Conservation (phyloP, 192 early-diverging fungal species). For the Anaeromyces robustus region DNA sequence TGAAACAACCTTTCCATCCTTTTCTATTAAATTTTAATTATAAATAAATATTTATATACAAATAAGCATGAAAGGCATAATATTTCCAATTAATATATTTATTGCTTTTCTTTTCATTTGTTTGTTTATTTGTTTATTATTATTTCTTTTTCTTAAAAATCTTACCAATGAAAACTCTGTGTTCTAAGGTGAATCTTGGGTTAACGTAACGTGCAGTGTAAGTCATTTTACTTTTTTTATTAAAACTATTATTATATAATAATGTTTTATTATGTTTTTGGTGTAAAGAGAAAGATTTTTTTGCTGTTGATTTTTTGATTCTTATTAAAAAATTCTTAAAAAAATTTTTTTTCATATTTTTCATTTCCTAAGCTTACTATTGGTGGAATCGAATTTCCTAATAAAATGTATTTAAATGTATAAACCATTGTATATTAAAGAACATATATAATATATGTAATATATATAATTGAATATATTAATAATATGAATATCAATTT, state of each 20-base stretch:
- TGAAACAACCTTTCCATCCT: conserved; percentile 70
- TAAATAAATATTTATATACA: too few species aligned
- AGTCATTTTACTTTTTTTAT: neutral
- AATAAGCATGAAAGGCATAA: too few species aligned
- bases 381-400: neutral
- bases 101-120: neutral
- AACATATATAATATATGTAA: too few species aligned
- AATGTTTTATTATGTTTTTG: neutral
- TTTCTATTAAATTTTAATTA: conserved; percentile 33
- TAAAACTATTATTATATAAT: neutral
- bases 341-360: neutral
- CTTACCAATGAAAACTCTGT: conserved; percentile 75
- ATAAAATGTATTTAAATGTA: neutral
- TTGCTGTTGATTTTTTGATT: neutral
- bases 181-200: conserved; percentile 49
- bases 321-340: neutral
- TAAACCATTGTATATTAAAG: neutral
- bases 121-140: neutral
- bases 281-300: neutral
- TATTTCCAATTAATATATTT: neutral
- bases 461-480: too few species aligned
- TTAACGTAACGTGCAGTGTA: neutral
- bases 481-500: too few species aligned
- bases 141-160: neutral
- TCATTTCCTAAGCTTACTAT: neutral